Evolutionary conservation across 169 alveolate genomes (phyloP), one percentile per base, ranked within the genome.

Genomic region (Neospora caninum): DNA sequence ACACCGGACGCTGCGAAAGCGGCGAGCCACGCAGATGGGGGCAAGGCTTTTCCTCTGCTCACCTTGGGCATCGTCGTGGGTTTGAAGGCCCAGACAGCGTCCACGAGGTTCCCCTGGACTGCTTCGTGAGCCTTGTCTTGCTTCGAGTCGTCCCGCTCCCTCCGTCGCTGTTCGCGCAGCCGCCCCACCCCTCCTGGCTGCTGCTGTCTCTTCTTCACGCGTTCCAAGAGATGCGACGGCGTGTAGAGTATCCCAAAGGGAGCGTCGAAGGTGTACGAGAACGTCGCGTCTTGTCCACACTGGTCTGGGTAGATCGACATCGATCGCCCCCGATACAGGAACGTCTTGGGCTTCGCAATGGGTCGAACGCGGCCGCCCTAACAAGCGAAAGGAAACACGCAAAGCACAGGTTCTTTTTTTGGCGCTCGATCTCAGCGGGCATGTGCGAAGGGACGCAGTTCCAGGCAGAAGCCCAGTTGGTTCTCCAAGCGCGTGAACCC

Each of bases 271-370:
- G 13, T 6, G 89, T 42, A 82, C 43, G n/a, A 9, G 41, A 82
- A 82, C 64, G 89, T 82, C 89, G 89, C 89, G 89, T 82, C 89
- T 27, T 82, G 36, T 25, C 89, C 89, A 31, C 89, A 82, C 67
- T 25, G 31, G 64, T 82, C 89, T 6, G 89, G 89, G 38, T 82
- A 36, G 25, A 82, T 82, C 67, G 89, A 31, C 67, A 82, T 64
- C 38, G 69, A 7, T 27, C 25, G 2, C n/a, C 36, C 36, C 22
- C 67, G n/a, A 49, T 41, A 82, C 20, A 4, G 7, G 10, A 42
- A 38, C 89, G 89, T 82, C 89, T 22, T 36, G 6, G n/a, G n/a
- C 67, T 43, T 82, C 64, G 2, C 67, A 7, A n/a, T n/a, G n/a
- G 39, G 13, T 82, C 67, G 67, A 6, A 38, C 0, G 2, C 39